Percentiles rank a stretch among this genome's conserved stretches.
phyloP scores from a whole-genome alignment of 2,329 filamentous ascomycete species.

The Cercospora zeae-maydis region DNA sequence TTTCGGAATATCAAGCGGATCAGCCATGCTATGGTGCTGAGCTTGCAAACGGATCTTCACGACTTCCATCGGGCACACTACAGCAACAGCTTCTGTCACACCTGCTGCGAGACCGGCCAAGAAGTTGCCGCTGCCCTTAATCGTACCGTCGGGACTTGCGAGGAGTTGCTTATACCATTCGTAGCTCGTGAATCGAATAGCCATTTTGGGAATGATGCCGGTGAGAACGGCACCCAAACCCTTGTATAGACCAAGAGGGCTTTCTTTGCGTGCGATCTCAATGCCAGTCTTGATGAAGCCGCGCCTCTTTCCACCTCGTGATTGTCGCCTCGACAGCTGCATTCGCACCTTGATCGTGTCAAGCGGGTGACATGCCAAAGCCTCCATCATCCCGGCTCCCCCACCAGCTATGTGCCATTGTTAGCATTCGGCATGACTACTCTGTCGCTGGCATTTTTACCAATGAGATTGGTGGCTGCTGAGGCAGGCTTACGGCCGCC shows the following conservation, averaged over 20 bases:
- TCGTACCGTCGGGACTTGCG: constrained; percentile 61
- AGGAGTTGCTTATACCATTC: constrained; percentile 88
- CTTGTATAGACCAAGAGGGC: constrained; percentile 91
- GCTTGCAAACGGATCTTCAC: constrained; percentile 98
- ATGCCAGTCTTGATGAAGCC: constrained; percentile 83
- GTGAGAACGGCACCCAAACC: constrained; percentile 94
- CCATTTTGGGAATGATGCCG: constrained; percentile 98
- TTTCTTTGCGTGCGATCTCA: constrained; percentile 86
- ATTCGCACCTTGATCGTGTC: constrained; percentile 99
- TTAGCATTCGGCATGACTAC: constrained; percentile 16
- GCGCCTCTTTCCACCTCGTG: constrained; percentile 76
- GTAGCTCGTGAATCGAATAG: constrained; percentile 96
- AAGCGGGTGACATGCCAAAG: constrained; percentile 88
- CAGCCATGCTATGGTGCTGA: constrained; percentile 96
- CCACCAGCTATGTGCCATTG: constrained; percentile 68
- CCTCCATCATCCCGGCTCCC: constrained; percentile 99
- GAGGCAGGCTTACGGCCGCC: constrained; percentile 74
- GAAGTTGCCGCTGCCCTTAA: constrained; percentile 71
- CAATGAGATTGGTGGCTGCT: constrained; percentile 85
- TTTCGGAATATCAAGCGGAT: constrained; percentile 92
- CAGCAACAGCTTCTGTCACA: constrained; percentile 91
- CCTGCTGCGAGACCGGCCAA: constrained; percentile 84
- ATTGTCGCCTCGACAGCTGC: constrained; percentile 88
- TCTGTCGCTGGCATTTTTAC: constrained; percentile 43
- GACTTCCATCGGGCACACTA: constrained; percentile 98